These are phyloP conservation scores for Fraxinus floribunda DNA, from an alignment of 305 asterid genomes.

Conservation along the genomic window DNA sequence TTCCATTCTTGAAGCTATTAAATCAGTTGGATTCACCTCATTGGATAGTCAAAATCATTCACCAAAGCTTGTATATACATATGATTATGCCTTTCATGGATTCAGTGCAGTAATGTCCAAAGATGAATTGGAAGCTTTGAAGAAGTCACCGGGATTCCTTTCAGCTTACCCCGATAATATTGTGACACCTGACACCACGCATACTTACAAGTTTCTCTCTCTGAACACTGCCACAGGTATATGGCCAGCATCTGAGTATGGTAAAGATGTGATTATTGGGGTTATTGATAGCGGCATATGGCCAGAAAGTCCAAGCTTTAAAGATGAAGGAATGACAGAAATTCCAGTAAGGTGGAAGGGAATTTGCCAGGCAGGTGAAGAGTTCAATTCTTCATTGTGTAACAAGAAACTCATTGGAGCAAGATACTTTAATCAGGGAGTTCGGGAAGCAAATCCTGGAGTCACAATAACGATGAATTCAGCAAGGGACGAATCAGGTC, in stretches of 20 bases:
- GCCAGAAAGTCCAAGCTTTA: constrained; percentile 51
- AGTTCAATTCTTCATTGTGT: constrained; percentile 43
- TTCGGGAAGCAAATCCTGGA: constrained; percentile 25
- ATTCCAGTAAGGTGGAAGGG: constrained; percentile 51
- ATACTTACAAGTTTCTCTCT: constrained; percentile 38
- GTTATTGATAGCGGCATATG: constrained; percentile 47
- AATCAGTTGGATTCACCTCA: not conserved
- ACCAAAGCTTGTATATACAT: constrained; percentile 30
- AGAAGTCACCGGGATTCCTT: constrained; percentile 31
- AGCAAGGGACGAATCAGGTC: constrained; percentile 33
- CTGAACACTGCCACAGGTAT: constrained; percentile 33
- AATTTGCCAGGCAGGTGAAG: constrained; percentile 33
- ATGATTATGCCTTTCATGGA: constrained; percentile 40
- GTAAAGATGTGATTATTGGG: constrained; percentile 46
- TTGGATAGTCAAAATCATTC: not conserved
- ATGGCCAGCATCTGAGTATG: constrained; percentile 49
- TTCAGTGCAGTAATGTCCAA: constrained; percentile 29
- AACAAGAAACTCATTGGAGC: constrained; percentile 51
- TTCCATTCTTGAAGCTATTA: constrained; percentile 30
- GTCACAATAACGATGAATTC: constrained; percentile 15
- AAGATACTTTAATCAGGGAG: constrained; percentile 39
- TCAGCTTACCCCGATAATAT: constrained; percentile 28
- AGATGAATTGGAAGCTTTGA: constrained; percentile 20
- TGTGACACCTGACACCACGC: constrained; percentile 37
- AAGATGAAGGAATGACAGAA: constrained; percentile 37